Base-by-base conservation (phyloP, 106 monocot genomes). In the Ottelia alismoides region DNA sequence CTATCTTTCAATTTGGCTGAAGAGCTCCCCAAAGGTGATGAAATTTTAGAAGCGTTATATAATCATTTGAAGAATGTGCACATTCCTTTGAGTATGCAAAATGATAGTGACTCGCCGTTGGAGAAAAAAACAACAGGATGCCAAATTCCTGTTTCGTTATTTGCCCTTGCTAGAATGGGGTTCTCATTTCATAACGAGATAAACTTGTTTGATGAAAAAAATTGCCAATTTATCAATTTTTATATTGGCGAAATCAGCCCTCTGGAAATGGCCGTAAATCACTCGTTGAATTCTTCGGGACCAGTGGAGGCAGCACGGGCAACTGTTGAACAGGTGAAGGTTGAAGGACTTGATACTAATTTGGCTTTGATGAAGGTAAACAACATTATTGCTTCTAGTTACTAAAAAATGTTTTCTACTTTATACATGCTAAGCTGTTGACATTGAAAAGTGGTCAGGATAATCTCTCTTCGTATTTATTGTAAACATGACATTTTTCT, bases 11-110 rank as follows among this genome's bases (percentile, higher is more conserved):
- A 72, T 68, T 75, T 87, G 46, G 62, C 81, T 56, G 87, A 87
- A 63, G 78, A 78, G 63, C 67, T 87, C 46, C 87, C 87, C 35
- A 87, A 87, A 70, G 87, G 87, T 58, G 87, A 87, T 55, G 81
- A 72, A 28, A 82, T 87, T 23, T 62, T 87, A 62, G 75, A 74
- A 30, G 81, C 87, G 55, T 75, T 87, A 47, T 57, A 75, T 44
- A 62, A 51, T 32, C 87, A 78, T 20, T 49, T 87, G 45, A 49
- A 72, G 61, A 66, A 67, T 68, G 18, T 81, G 32, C 29, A 56
- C 51, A 68, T 19, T 25, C 53, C 55, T 62, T 53, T 14, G n/a
- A n/a, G n/a, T 6, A 56, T 58, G 24, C 26, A 52, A 55, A 40
- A 54, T 64, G 48, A 29, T 30, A 30, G 25, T 50, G 50, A 32